phyloP scores from a whole-genome alignment of 352 stramenopile genomes.

The Pythium biforme region DNA sequence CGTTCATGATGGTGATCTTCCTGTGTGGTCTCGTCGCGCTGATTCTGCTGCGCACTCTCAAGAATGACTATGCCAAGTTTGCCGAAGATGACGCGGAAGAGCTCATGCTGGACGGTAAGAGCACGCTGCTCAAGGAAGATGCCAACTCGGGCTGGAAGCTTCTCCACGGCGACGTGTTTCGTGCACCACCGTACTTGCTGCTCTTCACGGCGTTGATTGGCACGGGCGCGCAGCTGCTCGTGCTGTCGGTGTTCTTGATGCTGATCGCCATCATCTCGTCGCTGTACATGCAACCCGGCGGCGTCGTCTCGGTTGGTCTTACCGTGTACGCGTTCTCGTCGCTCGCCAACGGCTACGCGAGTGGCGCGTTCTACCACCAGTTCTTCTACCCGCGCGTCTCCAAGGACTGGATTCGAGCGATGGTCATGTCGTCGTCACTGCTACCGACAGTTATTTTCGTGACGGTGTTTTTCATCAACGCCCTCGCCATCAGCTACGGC shows the following conservation, averaged over 20 bases:
- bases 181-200: conserved; percentile 89
- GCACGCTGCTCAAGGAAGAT: conserved; percentile 77
- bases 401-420: conserved; percentile 89
- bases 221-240: conserved; percentile 94
- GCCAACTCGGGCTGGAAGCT: conserved; percentile 95
- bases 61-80: conserved; percentile 94
- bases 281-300: conserved; percentile 96
- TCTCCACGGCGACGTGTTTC: conserved; percentile 95
- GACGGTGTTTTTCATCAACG: conserved; percentile 89
- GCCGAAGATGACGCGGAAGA: conserved; percentile 85
- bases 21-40: conserved; percentile 92
- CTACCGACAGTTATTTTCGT: conserved; percentile 80
- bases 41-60: conserved; percentile 93
- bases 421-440: conserved; percentile 78
- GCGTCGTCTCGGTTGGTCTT: conserved; percentile 94
- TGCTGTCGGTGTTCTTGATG: conserved; percentile 93
- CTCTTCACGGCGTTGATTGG: conserved; percentile 96
- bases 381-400: conserved; percentile 91
- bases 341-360: conserved; percentile 87
- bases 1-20: conserved; percentile 98
- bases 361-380: conserved; percentile 88
- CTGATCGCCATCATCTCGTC: conserved; percentile 94
- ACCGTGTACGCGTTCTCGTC: conserved; percentile 95
- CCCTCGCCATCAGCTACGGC: conserved; percentile 74
- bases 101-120: conserved; percentile 82